Evolutionary conservation across 306 rosid species (phyloP), one percentile per base, ranked within the genome.

Genomic region (Pterocarpus santalinus): DNA sequence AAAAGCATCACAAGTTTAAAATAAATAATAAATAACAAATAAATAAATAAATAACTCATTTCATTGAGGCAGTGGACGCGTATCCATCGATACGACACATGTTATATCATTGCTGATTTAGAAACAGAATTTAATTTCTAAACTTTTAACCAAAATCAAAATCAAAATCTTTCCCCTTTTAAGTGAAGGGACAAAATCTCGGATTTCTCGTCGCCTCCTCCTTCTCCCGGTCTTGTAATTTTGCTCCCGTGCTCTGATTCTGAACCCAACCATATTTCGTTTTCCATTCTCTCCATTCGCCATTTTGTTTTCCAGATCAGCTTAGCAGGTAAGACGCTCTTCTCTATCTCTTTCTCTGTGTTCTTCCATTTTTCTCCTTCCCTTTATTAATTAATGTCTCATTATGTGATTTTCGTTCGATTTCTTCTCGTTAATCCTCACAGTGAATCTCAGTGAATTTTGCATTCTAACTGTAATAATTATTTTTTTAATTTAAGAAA

Each of bases 131-230:
- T 49, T 49, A 11, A 11, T 11, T 49, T 49, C 10, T n/a, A 53
- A n/a, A 53, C 22, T 53, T 53, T 53, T n/a, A 53, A 53, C 2
- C 17, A 2, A 55, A 55, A 55, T 15, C 5, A 3, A 55, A 41
- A 68, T 56, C 7, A 32, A 79, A 82, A 75, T 57, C 15, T 36
- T 39, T 41, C 14, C 64, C 35, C 2, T 17, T 64, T 77, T 65
- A 3, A 72, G 66, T 11, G 72, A 67, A 73, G 12, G 69, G 81
- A 79, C 84, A 84, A 84, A 66, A 79, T 79, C 81, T 84, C 77
- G 81, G 73, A 61, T 67, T 68, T 79, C 75, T 73, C 78, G 84
- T 53, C 69, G 30, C n/a, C 38, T 35, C 69, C 30, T 34, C 33
- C 41, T 34, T 61, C 35, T 7, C 22, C 9, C 30, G 55, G 52